Evolutionary conservation across 768 basidiomycete genomes (phyloP).

Genomic region (Termitomyces sp.): DNA sequence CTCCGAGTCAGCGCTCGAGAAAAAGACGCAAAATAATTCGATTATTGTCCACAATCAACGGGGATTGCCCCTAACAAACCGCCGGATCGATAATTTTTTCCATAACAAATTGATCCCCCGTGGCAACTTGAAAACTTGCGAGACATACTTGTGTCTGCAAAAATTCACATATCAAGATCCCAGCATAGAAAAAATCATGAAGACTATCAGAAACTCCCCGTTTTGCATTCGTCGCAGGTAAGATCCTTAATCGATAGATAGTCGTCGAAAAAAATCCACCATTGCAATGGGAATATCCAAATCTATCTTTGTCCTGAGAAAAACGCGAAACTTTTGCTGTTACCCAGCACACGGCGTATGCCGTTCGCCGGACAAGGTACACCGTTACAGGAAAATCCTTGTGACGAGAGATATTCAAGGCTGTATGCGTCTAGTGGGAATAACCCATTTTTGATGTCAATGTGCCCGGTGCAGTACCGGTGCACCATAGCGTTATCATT

Average conservation of each 20-base stretch:
- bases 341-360: not conserved
- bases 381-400: not conserved
- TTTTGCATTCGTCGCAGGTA: not conserved
- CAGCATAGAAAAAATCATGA: not conserved
- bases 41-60: not conserved
- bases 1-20: not conserved
- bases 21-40: not conserved
- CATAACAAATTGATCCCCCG: not conserved
- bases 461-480: not conserved
- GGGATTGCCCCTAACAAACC: not conserved
- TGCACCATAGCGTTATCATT: not conserved
- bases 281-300: not conserved
- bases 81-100: not conserved
- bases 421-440: not conserved
- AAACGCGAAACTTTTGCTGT: not conserved
- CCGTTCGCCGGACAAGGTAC: not conserved
- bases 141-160: not conserved
- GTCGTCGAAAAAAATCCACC: not conserved
- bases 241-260: not conserved
- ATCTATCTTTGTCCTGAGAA: not conserved
- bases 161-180: not conserved
- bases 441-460: not conserved
- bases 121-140: not conserved
- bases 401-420: not conserved
- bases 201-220: not conserved